A percentile compares a stretch with the other conserved stretches of the same genome.
phyloP scores from a whole-genome alignment of 345 rosid genomes.

The Bretschneidera sinensis region DNA sequence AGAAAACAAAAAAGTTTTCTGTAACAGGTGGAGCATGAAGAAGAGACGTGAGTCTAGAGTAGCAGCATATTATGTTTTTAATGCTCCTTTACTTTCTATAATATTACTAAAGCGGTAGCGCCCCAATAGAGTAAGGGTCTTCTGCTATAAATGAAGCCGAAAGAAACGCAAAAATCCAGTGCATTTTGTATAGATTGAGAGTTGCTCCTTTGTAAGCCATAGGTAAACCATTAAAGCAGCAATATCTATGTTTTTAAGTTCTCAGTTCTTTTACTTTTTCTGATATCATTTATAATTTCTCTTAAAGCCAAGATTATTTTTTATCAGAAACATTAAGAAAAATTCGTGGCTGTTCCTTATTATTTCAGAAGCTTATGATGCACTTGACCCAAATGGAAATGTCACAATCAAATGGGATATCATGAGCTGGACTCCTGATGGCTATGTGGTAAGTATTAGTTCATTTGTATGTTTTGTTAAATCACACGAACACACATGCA shows the following conservation, averaged over 20 bases:
- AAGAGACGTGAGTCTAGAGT: no score
- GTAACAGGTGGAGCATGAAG: no score
- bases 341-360: conserved; percentile 12
- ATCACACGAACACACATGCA: background rate
- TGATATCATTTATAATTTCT: background rate
- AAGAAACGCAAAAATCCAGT: background rate
- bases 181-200: no score
- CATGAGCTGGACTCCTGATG: conserved; percentile 77
- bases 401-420: conserved; percentile 95
- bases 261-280: background rate
- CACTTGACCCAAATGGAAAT: conserved; percentile 85
- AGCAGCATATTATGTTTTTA: no score
- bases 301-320: background rate
- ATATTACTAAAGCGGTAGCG: no score
- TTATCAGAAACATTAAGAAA: background rate
- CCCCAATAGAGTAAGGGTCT: no score
- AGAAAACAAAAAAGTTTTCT: no score
- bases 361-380: conserved; percentile 69
- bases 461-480: background rate
- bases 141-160: no score
- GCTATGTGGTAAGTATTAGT: conserved; percentile 59
- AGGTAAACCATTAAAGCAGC: background rate
- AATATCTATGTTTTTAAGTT: background rate
- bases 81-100: no score
- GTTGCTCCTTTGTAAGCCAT: background rate